A percentile compares a stretch with the other conserved stretches of the same genome.
Evolutionary conservation across 148 eudicot genomes (phyloP).

Genomic region (Camellia japonica): DNA sequence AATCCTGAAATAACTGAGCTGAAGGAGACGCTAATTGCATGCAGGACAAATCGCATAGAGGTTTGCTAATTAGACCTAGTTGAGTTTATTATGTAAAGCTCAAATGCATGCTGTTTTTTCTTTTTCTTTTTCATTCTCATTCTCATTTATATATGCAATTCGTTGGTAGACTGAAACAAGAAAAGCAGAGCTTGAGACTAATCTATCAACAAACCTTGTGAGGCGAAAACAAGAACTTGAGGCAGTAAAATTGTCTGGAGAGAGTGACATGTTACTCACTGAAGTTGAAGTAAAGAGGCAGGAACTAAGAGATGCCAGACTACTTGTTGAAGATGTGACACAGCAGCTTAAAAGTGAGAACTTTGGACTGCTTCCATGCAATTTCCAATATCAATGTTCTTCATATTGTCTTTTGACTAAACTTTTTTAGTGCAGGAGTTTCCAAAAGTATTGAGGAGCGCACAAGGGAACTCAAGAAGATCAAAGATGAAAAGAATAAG

Average conservation of each 20-base stretch:
- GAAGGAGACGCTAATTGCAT: slow-evolving; percentile 74
- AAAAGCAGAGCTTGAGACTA: slow-evolving; percentile 91
- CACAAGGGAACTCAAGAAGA: slow-evolving; percentile 55
- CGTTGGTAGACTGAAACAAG: slow-evolving; percentile 73
- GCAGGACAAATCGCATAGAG: slow-evolving; percentile 84
- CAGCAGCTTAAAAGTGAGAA: slow-evolving; percentile 66
- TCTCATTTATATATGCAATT: not conserved
- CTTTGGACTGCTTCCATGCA: not conserved
- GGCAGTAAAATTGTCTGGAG: slow-evolving; percentile 63
- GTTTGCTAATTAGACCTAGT: slow-evolving; percentile 33
- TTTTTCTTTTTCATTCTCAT: not conserved
- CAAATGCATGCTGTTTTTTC: not conserved
- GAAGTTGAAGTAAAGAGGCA: slow-evolving; percentile 71
- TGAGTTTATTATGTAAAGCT: not conserved
- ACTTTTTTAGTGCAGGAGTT: slow-evolving; percentile 43
- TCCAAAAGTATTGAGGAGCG: slow-evolving; percentile 54
- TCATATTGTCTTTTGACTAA: not conserved
- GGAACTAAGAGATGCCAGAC: slow-evolving; percentile 70
- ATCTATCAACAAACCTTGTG: slow-evolving; percentile 82
- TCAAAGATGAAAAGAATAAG: slow-evolving; percentile 65
- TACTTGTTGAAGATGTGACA: slow-evolving; percentile 56
- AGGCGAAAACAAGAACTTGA: slow-evolving; percentile 84
- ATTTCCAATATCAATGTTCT: not conserved
- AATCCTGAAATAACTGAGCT: slow-evolving; percentile 92
- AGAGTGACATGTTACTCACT: slow-evolving; percentile 46